These are phyloP conservation scores for Chlamydomonas sphaeroides DNA, from an alignment of 139 green algal genomes.

Conservation along the genomic window DNA sequence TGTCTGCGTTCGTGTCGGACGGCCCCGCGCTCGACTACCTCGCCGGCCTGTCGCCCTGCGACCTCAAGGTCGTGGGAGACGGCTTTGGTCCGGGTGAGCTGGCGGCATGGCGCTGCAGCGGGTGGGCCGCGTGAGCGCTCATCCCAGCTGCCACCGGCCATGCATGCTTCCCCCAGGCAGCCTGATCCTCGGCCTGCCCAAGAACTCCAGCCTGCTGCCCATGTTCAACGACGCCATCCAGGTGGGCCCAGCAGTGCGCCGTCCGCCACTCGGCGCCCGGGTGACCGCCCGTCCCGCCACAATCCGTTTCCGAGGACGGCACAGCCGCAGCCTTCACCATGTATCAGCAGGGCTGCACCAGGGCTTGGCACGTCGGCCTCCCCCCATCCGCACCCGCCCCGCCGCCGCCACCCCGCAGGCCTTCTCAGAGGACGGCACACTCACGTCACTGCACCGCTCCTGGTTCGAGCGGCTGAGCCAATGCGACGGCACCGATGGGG, in stretches of 20 bases:
- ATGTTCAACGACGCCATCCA: slow-evolving; percentile 24
- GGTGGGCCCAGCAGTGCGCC: background rate
- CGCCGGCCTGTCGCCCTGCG: slow-evolving; percentile 9
- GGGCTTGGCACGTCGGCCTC: background rate
- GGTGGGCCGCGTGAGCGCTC: background rate
- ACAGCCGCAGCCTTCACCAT: background rate
- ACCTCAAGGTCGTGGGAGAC: slow-evolving; percentile 23
- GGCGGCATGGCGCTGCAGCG: background rate
- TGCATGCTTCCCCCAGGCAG: slow-evolving; percentile 26
- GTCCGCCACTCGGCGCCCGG: too few species aligned
- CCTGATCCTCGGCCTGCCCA: slow-evolving; percentile 24
- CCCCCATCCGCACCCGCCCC: background rate
- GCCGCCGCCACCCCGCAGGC: background rate
- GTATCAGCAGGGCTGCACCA: background rate
- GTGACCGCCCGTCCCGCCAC: background rate
- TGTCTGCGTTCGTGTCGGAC: slow-evolving; percentile 36
- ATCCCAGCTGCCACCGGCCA: too few species aligned
- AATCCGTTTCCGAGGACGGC: background rate
- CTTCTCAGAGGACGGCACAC: slow-evolving; percentile 19
- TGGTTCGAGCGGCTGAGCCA: background rate
- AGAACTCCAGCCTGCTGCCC: background rate
- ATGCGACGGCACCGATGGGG: background rate
- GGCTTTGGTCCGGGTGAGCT: slow-evolving; percentile 23
- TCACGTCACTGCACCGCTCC: slow-evolving; percentile 6
- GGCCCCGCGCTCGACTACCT: slow-evolving; percentile 8